Evolutionary conservation across 2,329 filamentous ascomycete genomes (phyloP), one percentile per base, ranked within the genome.

Genomic region (Shiraia sp.): DNA sequence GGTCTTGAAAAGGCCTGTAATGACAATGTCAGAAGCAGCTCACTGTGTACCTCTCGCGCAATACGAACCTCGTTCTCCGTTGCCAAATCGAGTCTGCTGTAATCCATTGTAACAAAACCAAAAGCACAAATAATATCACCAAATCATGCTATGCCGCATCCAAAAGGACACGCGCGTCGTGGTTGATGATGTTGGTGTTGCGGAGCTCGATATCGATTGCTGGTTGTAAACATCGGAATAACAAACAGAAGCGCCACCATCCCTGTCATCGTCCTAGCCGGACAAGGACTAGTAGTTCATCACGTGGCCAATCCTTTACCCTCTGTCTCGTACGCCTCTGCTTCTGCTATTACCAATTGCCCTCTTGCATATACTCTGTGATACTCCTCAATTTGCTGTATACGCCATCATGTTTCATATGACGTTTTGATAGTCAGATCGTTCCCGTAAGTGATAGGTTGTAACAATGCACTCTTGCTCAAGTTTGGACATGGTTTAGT

Each of bases 61-160:
- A 25, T 27, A 49, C 55, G 16, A 61, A 65, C 65, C 43, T 59
- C 53, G 35, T 66, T 65, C 44, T 67, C 65, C 41, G 51, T 59
- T 6, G 52, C 42, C 34, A 45, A 27, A 17, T 65, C 59, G 51
- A 62, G 60, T 24, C 36, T 45, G 34, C 22, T 16, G 24, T 42
- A 28, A 32, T 36, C 32, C 39, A 42, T 42, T 38, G 33, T 44
- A 45, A 34, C 25, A 19, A 12, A 36, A 24, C 4, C 32, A 15
- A 16, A 37, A 41, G 51, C 45, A 41, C 48, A 34, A 54, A 45
- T 12, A 51, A 51, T 40, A 51, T 57, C 51, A 59, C 42, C 51
- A 49, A 43, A 42, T 32, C 59, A 62, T 62, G 42, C 40, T 51
- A 45, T 31, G 36, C 42, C 42, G 42, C 49, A 27, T 30, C 38